These are phyloP conservation scores for Ampelocalamus luodianensis DNA, from an alignment of 176 grass and related monocot species.

Conservation along the genomic window DNA sequence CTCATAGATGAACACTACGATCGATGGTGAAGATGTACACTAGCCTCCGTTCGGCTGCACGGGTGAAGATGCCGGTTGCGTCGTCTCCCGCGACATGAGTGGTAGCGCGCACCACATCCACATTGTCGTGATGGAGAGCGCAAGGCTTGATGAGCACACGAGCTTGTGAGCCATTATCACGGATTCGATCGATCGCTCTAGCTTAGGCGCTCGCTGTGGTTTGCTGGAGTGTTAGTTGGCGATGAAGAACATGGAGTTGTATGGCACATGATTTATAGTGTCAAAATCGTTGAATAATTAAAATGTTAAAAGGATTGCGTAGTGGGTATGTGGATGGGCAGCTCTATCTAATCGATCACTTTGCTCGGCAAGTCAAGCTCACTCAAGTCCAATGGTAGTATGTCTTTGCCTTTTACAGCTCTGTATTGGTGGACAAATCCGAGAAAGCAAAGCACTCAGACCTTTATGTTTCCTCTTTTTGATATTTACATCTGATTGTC, in stretches of 20 bases:
- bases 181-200: background rate
- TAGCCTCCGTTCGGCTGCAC: background rate
- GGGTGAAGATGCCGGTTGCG: background rate
- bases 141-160: background rate
- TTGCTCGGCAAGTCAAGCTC: too few species aligned
- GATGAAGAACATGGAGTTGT: background rate
- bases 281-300: background rate
- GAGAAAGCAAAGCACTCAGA: background rate
- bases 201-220: fast-evolving
- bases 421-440: constrained; percentile 9
- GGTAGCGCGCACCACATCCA: background rate
- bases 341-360: background rate
- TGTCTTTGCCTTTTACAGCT: background rate
- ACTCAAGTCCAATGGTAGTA: background rate
- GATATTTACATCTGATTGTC: too few species aligned
- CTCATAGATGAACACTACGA: background rate
- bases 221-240: background rate
- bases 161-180: background rate
- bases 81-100: background rate
- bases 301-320: too few species aligned
- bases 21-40: background rate
- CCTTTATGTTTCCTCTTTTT: too few species aligned
- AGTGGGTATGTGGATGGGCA: too few species aligned
- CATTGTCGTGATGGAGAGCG: background rate
- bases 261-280: background rate